phyloP scores from a whole-genome alignment of 331 rosid genomes.

The Stylosanthes scabra region DNA sequence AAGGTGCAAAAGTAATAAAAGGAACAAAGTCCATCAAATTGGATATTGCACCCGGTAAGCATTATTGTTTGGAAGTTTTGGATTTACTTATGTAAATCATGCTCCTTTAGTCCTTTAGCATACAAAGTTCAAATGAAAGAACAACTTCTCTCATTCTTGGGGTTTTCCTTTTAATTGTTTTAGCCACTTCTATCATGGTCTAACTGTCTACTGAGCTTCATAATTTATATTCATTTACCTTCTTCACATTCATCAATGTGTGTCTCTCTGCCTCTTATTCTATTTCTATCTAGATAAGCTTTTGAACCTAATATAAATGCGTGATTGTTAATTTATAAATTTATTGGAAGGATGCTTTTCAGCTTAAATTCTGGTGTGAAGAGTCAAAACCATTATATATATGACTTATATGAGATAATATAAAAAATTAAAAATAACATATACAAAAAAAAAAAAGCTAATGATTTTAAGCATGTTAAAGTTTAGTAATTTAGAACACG shows the following conservation, averaged over 20 bases:
- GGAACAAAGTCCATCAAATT: conserved; percentile 72
- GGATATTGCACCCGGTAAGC: conserved; percentile 72
- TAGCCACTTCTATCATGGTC: background rate
- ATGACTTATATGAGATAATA: background rate
- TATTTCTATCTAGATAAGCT: background rate
- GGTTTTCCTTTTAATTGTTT: background rate
- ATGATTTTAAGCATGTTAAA: background rate
- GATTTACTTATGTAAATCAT: conserved; percentile 12
- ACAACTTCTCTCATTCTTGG: background rate
- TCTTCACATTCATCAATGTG: background rate
- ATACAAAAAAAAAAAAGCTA: conserved; percentile 10
- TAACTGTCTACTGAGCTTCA: background rate
- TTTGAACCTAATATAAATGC: background rate
- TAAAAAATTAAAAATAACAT: background rate
- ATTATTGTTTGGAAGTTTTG: conserved; percentile 6
- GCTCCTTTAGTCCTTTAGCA: conserved; percentile 9
- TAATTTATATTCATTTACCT: background rate
- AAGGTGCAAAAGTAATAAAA: conserved; percentile 65
- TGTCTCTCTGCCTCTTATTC: background rate
- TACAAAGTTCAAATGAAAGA: conserved; percentile 6
- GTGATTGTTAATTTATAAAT: background rate
- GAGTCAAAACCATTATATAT: background rate
- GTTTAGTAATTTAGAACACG: conserved; percentile 8
- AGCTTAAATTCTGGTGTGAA: conserved; percentile 25
- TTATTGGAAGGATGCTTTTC: conserved; percentile 15